Evolutionary conservation across 148 eudicot species (phyloP).

Genomic region (Arbutus unedo): DNA sequence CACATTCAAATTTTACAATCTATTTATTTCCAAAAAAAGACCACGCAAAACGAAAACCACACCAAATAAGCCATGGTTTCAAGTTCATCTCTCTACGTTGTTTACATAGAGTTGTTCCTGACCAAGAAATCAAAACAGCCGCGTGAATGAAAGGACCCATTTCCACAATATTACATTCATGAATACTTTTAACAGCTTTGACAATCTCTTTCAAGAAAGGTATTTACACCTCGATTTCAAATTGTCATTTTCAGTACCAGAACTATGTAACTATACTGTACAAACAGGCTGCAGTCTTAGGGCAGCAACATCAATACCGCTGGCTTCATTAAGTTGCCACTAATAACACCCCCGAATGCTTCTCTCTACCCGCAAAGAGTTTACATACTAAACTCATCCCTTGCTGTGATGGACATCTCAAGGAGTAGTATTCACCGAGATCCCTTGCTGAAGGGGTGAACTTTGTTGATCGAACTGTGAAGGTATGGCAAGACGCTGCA

Average conservation of each 20-base stretch:
- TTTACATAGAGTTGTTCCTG: neutral
- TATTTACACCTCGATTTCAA: conserved; percentile 10
- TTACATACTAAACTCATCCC: neutral
- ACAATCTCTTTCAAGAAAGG: neutral
- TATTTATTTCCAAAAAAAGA: neutral
- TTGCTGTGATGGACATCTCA: conserved; percentile 32
- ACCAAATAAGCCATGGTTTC: neutral
- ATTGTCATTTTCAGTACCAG: conserved; percentile 6
- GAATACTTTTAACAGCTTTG: neutral
- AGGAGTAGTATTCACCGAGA: conserved; percentile 61
- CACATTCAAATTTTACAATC: neutral
- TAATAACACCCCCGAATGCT: neutral
- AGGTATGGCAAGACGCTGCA: conserved; percentile 67
- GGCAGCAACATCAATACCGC: conserved; percentile 22
- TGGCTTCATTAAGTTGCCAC: neutral
- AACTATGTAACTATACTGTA: conserved; percentile 24
- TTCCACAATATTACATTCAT: neutral
- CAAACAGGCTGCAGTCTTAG: conserved; percentile 24
- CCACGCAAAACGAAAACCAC: neutral
- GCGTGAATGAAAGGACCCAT: neutral
- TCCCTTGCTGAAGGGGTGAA: conserved; percentile 37
- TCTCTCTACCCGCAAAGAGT: neutral
- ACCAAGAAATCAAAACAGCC: neutral
- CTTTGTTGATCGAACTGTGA: conserved; percentile 51
- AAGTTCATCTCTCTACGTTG: neutral